Base-by-base conservation (phyloP, 108 stramenopile species). In the Thalassiosira profunda region DNA sequence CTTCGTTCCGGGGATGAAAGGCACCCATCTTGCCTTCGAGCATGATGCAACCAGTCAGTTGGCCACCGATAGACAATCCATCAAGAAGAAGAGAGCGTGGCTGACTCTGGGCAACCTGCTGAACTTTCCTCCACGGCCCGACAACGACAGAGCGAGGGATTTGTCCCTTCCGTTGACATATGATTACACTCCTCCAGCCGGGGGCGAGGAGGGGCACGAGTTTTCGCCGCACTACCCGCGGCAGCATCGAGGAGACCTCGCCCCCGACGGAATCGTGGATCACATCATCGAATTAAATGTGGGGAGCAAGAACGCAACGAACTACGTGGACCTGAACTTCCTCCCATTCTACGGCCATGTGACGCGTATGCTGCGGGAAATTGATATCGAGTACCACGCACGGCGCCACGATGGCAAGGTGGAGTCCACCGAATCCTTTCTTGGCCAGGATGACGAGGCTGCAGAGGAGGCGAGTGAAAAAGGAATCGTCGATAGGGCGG, bases 1-100 rank as follows among this genome's bases (percentile, higher is more conserved):
- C 9, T 83, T 83, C 49, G 58, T 83, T 5, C 82, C 80, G 2
- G 82, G 82, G 17, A 80, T 83, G 75, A 83, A 83, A 53, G 82
- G 82, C 17, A 72, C 79, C 1, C 82, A 83, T 65, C 64, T 83
- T 34, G 69, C 82, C 14, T 76, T 76, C 44, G 51, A 54, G 36
- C 58, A 66, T 24, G 58, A 56, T 44, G 57, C 12, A 21, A 1
- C 63, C 25, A 14, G 20, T 37, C n/a, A 3, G 20, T 5, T 5
- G 28, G 35, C 25, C 29, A 23, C 26, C 37, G 25, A 65, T 33
- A 11, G 33, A 28, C 21, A 37, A 40, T 40, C 17, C 45, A 36
- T 31, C 5, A 75, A 67, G 44, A 75, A 67, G 52, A 67, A 66
- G 14, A 40, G 75, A 42, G 75, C 43, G 4, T 73, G 76, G 81